Evolutionary conservation across 495 filamentous ascomycete genomes (phyloP), one percentile per base, ranked within the genome.

Genomic region (Lasiosphaeris hirsuta): DNA sequence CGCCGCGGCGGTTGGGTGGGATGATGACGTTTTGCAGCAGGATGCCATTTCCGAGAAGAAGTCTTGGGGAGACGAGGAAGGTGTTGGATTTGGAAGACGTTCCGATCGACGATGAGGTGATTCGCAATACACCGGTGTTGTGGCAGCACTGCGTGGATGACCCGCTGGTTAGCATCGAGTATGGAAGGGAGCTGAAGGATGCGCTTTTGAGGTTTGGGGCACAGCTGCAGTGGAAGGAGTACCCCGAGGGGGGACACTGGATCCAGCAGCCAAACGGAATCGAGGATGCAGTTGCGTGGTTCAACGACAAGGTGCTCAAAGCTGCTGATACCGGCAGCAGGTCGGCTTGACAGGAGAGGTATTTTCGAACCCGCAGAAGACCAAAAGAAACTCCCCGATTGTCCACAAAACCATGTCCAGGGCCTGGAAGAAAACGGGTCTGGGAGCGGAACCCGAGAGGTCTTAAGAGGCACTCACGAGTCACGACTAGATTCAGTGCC

Each of bases 21-120:
- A 72, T 81, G 48, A 64, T 84, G 52, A 82, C 81, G 7, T 76
- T 85, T 65, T 75, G 75, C 61, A 78, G 79, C 47, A 81, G 79
- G 76, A 57, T 83, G 38, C 81, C 82, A 33, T 80, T 84, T 55
- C 56, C 70, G 10, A 63, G 62, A 9, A 30, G 64, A 34, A 46
- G 39, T 10, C 49, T 72, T 3, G 30, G 46, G 0, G 57, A 65
- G 33, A 69, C 58, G 51, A 45, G 65, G 40, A 43, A 43, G 46
- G 55, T 60, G 6, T 39, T 69, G 10, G 62, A 53, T 0, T 40
- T 67, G 1, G 58, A 62, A n/a, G 58, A 38, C 8, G 58, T 55
- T 7, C 61, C 61, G 3, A 56, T 36, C 7, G 36, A 63, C 40
- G 55, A 57, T 19, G 42, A 33, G 18, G 60, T 63, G 7, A n/a